Evolutionary conservation across 2,329 filamentous ascomycete species (phyloP).

Genomic region (Aspergillus latus): DNA sequence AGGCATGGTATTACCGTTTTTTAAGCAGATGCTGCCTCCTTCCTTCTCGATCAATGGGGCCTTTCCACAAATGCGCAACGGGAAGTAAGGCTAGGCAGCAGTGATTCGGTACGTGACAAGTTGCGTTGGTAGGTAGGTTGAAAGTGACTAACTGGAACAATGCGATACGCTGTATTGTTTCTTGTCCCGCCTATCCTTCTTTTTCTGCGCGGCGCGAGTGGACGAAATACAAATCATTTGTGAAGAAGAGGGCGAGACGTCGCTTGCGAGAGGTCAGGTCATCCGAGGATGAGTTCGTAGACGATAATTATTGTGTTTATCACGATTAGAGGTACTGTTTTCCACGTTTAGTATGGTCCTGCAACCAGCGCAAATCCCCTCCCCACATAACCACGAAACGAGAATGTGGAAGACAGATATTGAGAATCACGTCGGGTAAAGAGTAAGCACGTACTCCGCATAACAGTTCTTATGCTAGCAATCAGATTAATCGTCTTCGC

Average conservation of each 20-base stretch:
- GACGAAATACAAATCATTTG: not conserved
- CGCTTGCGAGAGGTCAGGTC: constrained; percentile 26
- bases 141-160: not conserved
- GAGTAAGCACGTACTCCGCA: constrained; percentile 70
- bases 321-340: constrained; percentile 75
- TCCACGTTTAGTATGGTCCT: not conserved
- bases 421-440: not conserved
- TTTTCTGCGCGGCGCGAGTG: not conserved
- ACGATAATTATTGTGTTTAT: constrained; percentile 81
- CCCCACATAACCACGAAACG: too few relatives aligned
- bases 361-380: not conserved
- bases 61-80: not conserved
- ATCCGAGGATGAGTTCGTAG: constrained; percentile 77
- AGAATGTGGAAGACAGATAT: not conserved
- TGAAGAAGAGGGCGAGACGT: not conserved
- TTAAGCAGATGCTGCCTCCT: not conserved
- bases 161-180: not conserved
- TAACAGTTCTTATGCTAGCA: constrained; percentile 83
- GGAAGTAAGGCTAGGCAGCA: not conserved
- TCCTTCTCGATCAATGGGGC: too few relatives aligned
- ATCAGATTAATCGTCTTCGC: constrained; percentile 87
- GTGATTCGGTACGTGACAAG: not conserved
- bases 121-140: not conserved
- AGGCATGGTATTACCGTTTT: not conserved
- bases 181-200: not conserved